A percentile compares a stretch with the other conserved stretches of the same genome.
phyloP scores from a whole-genome alignment of 495 filamentous ascomycete species.

The Melanomma pulvis-pyrius region DNA sequence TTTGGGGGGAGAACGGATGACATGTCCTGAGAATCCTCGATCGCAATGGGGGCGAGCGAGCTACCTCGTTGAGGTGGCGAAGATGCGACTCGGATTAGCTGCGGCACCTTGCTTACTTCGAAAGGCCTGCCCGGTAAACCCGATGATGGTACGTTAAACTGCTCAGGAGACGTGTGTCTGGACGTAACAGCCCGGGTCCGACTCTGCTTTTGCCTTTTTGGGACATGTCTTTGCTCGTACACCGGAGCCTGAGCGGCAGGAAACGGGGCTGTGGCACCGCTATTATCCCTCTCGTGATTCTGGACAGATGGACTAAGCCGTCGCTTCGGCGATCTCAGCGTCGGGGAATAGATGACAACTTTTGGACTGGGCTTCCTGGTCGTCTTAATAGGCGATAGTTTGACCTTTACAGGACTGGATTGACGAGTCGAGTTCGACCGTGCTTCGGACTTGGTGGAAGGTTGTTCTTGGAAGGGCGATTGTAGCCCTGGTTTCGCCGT shows the following conservation, averaged over 20 bases:
- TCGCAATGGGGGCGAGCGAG: constrained; percentile 17
- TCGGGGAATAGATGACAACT: constrained; percentile 8
- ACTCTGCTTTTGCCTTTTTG: constrained; percentile 1
- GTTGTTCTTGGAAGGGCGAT: background rate
- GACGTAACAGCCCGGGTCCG: background rate
- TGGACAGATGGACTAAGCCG: background rate
- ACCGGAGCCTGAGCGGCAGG: background rate
- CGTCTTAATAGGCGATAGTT: background rate
- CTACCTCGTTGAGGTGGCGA: constrained; percentile 3
- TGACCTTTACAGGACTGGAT: background rate
- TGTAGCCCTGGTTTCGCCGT: background rate
- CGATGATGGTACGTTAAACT: background rate
- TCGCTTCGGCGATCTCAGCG: background rate
- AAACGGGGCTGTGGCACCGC: background rate
- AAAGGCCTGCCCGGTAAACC: background rate
- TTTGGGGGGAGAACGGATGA: background rate
- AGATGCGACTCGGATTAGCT: background rate
- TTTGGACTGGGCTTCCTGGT: constrained; percentile 6
- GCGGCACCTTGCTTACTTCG: background rate
- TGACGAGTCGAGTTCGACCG: background rate
- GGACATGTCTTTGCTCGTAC: background rate
- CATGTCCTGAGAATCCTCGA: constrained; percentile 29
- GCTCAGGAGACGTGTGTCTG: background rate
- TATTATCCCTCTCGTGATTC: background rate
- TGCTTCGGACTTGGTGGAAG: background rate